Evolutionary conservation across 2,329 filamentous ascomycete genomes (phyloP).

Genomic region (Xylaria sp.): DNA sequence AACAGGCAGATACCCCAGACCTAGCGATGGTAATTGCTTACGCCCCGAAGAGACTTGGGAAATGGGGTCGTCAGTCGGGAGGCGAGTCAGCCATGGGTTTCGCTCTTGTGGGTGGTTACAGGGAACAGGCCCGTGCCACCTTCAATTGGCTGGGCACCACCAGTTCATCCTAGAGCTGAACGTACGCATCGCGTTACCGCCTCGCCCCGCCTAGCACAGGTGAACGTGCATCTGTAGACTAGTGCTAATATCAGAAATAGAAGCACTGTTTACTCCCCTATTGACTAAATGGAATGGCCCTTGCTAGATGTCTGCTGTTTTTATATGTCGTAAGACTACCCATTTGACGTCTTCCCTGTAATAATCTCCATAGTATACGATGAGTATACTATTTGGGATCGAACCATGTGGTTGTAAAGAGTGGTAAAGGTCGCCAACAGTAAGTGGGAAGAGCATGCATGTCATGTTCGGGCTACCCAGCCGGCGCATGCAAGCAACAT

Average conservation of each 20-base stretch:
- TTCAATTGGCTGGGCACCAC: slow-evolving; percentile 4
- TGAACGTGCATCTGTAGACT: slow-evolving; percentile 39
- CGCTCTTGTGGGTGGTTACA: slow-evolving; percentile 15
- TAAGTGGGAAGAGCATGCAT: not conserved
- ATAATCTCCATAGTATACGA: not conserved
- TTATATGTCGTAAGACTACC: not conserved
- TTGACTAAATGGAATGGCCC: not conserved
- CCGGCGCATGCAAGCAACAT: not conserved
- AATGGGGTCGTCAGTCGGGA: slow-evolving; percentile 23
- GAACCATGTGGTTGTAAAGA: not conserved
- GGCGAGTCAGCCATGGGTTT: slow-evolving; percentile 19
- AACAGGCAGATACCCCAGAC: slow-evolving; percentile 44
- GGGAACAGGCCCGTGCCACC: slow-evolving; percentile 6
- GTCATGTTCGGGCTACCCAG: not conserved
- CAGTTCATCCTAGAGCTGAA: slow-evolving; percentile 17
- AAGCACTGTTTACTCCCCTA: slow-evolving; percentile 38
- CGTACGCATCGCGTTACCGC: slow-evolving; percentile 27
- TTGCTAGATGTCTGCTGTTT: not conserved
- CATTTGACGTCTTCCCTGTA: too few species aligned
- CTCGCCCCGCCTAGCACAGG: slow-evolving; percentile 30
- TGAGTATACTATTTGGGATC: not conserved
- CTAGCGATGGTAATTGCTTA: slow-evolving; percentile 31
- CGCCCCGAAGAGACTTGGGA: slow-evolving; percentile 28
- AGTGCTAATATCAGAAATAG: slow-evolving; percentile 44
- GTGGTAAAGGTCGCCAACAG: too few species aligned